phyloP scores from a whole-genome alignment of 139 green algal genomes.

The Ettlia oleoabundans region DNA sequence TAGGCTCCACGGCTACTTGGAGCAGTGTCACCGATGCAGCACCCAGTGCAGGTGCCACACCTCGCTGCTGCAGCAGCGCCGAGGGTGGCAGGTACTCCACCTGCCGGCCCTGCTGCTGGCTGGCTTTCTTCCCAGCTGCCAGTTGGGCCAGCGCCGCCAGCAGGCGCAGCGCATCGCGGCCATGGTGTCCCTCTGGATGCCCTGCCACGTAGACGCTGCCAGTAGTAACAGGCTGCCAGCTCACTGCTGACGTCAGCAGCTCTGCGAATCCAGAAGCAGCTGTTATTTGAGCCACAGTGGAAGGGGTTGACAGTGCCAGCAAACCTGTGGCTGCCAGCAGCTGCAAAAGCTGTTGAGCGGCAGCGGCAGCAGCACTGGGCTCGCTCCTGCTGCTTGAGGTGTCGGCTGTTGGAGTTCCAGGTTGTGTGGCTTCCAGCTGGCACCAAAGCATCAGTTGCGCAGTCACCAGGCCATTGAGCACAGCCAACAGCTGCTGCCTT shows the following conservation, averaged over 20 bases:
- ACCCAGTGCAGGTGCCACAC: background rate
- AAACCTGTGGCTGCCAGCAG: background rate
- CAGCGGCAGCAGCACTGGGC: background rate
- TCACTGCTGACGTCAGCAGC: background rate
- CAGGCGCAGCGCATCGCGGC: background rate
- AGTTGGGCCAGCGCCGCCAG: conserved; percentile 41
- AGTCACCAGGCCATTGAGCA: conserved; percentile 17
- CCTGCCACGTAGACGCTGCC: too few relatives aligned
- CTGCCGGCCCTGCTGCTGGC: conserved; percentile 1
- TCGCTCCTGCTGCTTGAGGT: too few relatives aligned
- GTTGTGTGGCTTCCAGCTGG: background rate
- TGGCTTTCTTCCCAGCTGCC: conserved; percentile 23
- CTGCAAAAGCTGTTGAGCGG: background rate
- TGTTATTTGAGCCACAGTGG: background rate
- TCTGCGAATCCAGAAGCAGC: background rate
- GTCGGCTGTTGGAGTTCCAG: too few relatives aligned
- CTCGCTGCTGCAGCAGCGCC: background rate
- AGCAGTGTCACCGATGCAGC: background rate
- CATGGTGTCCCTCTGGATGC: too few relatives aligned
- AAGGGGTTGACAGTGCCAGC: background rate
- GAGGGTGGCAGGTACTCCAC: conserved; percentile 17
- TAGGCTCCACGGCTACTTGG: background rate
- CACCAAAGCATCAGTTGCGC: conserved; percentile 11
- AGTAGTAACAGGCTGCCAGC: background rate
- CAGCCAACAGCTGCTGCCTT: conserved; percentile 30